Base-by-base conservation (phyloP, 306 rosid species). In the Calophaca sinica region DNA sequence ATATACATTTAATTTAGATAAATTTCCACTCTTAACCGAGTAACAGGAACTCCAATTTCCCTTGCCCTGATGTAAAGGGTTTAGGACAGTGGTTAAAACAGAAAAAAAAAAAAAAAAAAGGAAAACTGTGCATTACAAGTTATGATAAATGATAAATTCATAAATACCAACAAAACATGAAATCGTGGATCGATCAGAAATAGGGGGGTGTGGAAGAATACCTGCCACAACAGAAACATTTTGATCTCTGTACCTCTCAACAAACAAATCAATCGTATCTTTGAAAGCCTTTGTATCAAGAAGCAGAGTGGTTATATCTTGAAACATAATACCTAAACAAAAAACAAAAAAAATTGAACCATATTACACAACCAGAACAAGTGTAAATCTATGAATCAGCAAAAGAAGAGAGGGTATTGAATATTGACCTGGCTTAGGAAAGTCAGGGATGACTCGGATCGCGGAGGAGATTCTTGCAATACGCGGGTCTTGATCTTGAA, bases 251-350 rank as follows among this genome's bases (percentile, higher is more conserved):
- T 96, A 96, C 82, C 99, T 89, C 89, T 96, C 98, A 62, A 92
- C 98, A 70, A 96, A 90, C 91, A 96, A 76, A 76, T 92, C 99
- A 75, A 96, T 89, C 9, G 99, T 87, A 63, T 96, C 99, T 63
- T 75, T 92, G 80, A 96, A 96, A 73, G 99, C 99, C 88, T 82
- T 86, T 1, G 86, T 81, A 81, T 96, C 98, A 62, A 96, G 89
- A 74, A 96, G 98, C 87, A 96, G 82, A 31, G 99, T 96, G 13
- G 98, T 96, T 76, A 96, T 92, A 26, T 96, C 99, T 55, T 96
- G 98, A 78, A 96, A 96, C 93, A 96, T 49, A 72, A 96, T 96
- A 82, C 99, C 99, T 96, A 83, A 68, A 42, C 72, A 49, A 28
- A 57, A 79, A 39, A 0, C 38, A 61, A 69, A 8, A 28, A 35